Evolutionary conservation across 352 stramenopile genomes (phyloP).

Genomic region (Phytophthora nicotianae): DNA sequence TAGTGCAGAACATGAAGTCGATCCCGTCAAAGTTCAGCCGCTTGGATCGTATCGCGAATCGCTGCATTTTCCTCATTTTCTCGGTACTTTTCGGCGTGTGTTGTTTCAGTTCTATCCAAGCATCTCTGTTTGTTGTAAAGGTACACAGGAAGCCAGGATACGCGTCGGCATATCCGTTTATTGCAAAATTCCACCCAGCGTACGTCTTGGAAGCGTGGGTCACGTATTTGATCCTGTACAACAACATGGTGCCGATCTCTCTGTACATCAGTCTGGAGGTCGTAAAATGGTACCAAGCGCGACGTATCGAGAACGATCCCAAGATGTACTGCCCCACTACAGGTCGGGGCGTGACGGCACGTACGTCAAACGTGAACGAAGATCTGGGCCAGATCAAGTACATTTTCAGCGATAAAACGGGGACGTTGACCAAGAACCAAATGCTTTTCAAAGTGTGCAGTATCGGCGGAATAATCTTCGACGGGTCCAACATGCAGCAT

Average conservation of each 20-base stretch:
- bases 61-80: constrained; percentile 88
- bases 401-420: constrained; percentile 99
- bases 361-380: constrained; percentile 94
- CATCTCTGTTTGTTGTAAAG: constrained; percentile 47
- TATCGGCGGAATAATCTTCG: constrained; percentile 92
- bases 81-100: constrained; percentile 74
- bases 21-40: constrained; percentile 88
- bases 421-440: constrained; percentile 98
- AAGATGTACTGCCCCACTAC: constrained; percentile 62
- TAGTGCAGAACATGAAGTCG: constrained; percentile 87
- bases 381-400: constrained; percentile 98
- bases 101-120: constrained; percentile 71
- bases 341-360: constrained; percentile 76
- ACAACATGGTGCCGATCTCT: constrained; percentile 96
- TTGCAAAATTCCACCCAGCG: constrained; percentile 36
- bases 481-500: constrained; percentile 70
- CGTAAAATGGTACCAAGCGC: constrained; percentile 95
- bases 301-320: constrained; percentile 90
- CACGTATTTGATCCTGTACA: constrained; percentile 88
- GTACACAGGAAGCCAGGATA: constrained; percentile 32
- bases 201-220: constrained; percentile 71
- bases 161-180: constrained; percentile 34
- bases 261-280: constrained; percentile 98
- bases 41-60: constrained; percentile 77
- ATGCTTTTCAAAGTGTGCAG: constrained; percentile 97